Evolutionary conservation across 495 filamentous ascomycete genomes (phyloP), one percentile per base, ranked within the genome.

Genomic region (Amniculicola lignicola): DNA sequence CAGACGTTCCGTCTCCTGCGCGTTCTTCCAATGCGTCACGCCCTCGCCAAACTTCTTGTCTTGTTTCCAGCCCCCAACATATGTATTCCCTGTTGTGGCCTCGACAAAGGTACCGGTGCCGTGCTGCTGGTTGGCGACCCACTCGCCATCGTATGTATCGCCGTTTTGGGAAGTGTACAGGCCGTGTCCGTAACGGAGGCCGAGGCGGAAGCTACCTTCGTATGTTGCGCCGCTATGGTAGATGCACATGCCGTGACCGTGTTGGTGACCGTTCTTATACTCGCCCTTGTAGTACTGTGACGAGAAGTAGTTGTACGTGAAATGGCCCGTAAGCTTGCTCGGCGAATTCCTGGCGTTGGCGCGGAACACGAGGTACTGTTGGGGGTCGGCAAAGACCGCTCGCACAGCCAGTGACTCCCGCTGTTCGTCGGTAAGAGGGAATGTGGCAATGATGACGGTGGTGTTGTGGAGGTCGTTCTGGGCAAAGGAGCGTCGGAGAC

Each of bases 1-100:
- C 12, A 82, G 65, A 55, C 79, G 70, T 69, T 77, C 72, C 64
- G 83, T 80, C 59, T 83, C 82, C 44, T 85, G 80, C 15, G 80
- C 82, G 11, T 81, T 77, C 54, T 82, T 75, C 72, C 79, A 84
- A 59, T 77, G 74, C 68, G 79, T 84, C 43, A 79, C 77, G n/a
- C 82, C 82, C 57, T 80, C 78, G 25, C 83, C 83, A 54, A 81
- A 76, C 23, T 77, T 72, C 63, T 82, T 82, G 48, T 81, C 80
- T 42, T 80, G 72, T 65, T 80, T 79, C 72, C 80, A 87, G 18
- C 79, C 81, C 12, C 83, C 83, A 3, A 77, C 77, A 57, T 84
- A 87, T 40, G 78, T 78, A 62, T 86, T 85, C 29, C 81, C 81
- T 0, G 81, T 84, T 42, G 73, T 71, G 45, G 72, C 76, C 51